Base-by-base conservation (phyloP, 2,329 filamentous ascomycete species). In the Penicillium sp. region DNA sequence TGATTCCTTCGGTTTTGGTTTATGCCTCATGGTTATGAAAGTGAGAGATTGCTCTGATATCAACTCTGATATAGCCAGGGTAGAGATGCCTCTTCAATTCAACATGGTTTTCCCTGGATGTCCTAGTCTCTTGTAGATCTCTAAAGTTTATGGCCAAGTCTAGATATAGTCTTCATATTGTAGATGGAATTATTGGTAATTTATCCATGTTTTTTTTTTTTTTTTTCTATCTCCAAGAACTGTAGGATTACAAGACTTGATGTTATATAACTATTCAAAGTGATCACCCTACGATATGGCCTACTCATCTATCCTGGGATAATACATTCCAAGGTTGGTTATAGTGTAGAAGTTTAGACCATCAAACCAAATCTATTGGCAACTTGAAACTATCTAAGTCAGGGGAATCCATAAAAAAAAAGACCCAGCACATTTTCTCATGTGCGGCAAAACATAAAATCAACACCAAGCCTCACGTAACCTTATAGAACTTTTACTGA, bases 401-500 rank as follows among this genome's bases (percentile, higher is more conserved):
- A 60, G 65, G 61, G 65, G 62, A 67, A 69, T 68, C 63, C 61
- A 34, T 52, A 44, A 27, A 65, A 55, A 61, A 55, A 44, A 52
- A 54, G 60, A 61, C 55, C 62, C 50, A 62, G 55, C 58, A 59
- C 57, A 59, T 38, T 49, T 56, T 47, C 62, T 51, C 60, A 65
- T 62, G 59, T 54, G 52, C 56, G 61, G 59, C 60, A 53, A 61
- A 60, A 59, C 55, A 59, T 59, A 57, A 33, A 53, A 62, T 60
- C 52, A 25, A 57, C 55, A 47, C 41, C 52, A 53, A 60, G 56
- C 62, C 52, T 47, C 49, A 57, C 60, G 47, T 46, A 58, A 53
- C 50, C 44, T 33, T 21, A 51, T 53, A 39, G 55, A 43, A 53
- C 39, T 58, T 64, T 39, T 72, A 70, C 57, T 65, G 57, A 81